Evolutionary conservation across 2,329 filamentous ascomycete genomes (phyloP).

Genomic region (Hirsutella rhossiliensis): DNA sequence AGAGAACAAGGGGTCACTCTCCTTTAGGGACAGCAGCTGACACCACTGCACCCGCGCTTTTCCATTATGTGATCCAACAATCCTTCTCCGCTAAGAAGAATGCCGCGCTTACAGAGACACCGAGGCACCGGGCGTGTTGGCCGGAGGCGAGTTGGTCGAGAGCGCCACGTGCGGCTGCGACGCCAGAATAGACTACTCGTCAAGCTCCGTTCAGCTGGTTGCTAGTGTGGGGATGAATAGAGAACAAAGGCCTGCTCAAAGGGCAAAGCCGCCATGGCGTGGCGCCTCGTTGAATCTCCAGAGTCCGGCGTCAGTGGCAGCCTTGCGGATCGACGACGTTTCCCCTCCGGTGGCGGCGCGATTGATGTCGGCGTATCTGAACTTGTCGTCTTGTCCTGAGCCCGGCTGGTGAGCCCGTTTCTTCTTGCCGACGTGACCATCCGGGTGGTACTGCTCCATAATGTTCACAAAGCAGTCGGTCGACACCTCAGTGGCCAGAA

Average conservation of each 20-base stretch:
- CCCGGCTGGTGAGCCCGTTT: constrained; percentile 16
- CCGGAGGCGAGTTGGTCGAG: too few species aligned
- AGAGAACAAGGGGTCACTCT: too few species aligned
- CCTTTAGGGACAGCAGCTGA: too few species aligned
- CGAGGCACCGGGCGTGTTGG: too few species aligned
- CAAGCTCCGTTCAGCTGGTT: too few species aligned
- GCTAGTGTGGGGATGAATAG: too few species aligned
- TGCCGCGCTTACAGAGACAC: too few species aligned
- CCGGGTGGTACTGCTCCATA: constrained; percentile 80
- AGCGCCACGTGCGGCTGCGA: too few species aligned
- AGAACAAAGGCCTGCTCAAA: constrained; percentile 17
- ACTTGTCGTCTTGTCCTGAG: constrained; percentile 23
- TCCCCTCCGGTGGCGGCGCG: constrained; percentile 47
- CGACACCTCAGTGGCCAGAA: constrained; percentile 61
- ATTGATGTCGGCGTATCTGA: constrained; percentile 69
- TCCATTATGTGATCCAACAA: too few species aligned
- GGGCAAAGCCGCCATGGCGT: constrained; percentile 36
- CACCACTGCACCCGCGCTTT: too few species aligned
- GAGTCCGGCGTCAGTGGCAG: constrained; percentile 58
- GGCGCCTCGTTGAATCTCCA: constrained; percentile 67
- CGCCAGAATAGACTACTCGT: too few species aligned
- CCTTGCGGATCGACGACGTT: constrained; percentile 50
- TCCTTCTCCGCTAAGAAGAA: too few species aligned
- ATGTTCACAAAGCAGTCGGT: constrained; percentile 70
- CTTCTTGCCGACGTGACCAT: constrained; percentile 68